Percentiles rank a stretch among this genome's conserved stretches.
These are phyloP conservation scores for Clathrus columnatus DNA, from an alignment of 768 basidiomycete species.

Conservation along the genomic window DNA sequence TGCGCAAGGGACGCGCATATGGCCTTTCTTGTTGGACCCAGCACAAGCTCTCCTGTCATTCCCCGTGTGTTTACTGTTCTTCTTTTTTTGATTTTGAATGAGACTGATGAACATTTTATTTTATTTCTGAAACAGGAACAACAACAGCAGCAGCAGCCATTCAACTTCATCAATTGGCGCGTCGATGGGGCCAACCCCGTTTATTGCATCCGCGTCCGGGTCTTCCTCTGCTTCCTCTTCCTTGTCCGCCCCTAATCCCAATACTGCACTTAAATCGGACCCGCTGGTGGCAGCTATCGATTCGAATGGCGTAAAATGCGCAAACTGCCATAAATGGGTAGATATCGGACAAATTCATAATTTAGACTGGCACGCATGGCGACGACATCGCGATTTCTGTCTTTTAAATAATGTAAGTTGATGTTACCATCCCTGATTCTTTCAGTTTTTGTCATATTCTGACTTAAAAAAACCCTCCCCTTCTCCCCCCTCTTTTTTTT, in stretches of 20 bases:
- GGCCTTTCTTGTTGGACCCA: conserved; percentile 9
- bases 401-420: not conserved
- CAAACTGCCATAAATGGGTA: conserved; percentile 5
- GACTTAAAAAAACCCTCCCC: not conserved
- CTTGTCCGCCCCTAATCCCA: not conserved
- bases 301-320: conserved; percentile 1
- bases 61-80: no score
- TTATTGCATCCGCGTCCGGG: not conserved
- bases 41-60: conserved; percentile 1
- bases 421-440: not conserved
- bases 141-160: not conserved
- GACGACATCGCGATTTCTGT: conserved; percentile 3
- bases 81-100: no score
- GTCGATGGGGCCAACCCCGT: not conserved
- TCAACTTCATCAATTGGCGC: no score
- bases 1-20: conserved; percentile 37
- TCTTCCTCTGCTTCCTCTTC: not conserved
- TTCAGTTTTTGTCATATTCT: no score
- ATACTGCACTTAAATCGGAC: not conserved
- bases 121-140: not conserved
- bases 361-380: conserved; percentile 2
- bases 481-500: not conserved
- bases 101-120: not conserved
- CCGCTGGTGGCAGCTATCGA: conserved; percentile 5
- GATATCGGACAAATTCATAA: not conserved